These are phyloP conservation scores for Priceomyces castillae DNA, from an alignment of 805 yeast species.

Conservation along the genomic window DNA sequence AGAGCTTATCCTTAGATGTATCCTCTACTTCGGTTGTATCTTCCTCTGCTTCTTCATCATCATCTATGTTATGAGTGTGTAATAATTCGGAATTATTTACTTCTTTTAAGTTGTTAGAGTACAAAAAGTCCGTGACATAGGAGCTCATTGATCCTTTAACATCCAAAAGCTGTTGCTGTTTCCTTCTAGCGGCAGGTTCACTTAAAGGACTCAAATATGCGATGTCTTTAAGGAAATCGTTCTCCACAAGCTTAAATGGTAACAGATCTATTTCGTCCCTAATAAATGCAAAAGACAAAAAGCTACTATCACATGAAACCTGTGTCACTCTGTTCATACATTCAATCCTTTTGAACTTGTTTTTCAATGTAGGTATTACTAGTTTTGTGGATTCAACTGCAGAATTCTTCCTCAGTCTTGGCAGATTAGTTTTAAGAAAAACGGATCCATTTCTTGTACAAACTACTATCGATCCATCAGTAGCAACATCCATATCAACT, in stretches of 20 bases:
- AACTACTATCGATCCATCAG: slow-evolving; percentile 66
- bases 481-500: slow-evolving; percentile 63
- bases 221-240: slow-evolving; percentile 52
- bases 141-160: slow-evolving; percentile 24
- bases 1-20: slow-evolving; percentile 18
- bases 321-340: slow-evolving; percentile 54
- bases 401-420: slow-evolving; percentile 29
- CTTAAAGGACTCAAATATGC: slow-evolving; percentile 50
- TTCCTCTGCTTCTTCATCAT: slow-evolving; percentile 11
- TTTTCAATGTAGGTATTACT: slow-evolving; percentile 26
- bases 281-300: slow-evolving; percentile 64
- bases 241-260: slow-evolving; percentile 50
- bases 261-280: slow-evolving; percentile 60
- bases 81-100: not conserved
- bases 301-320: slow-evolving; percentile 65
- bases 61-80: slow-evolving; percentile 5
- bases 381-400: slow-evolving; percentile 25
- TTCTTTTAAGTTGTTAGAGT: slow-evolving; percentile 14
- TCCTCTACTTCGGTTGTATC: slow-evolving; percentile 8
- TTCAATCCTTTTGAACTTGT: slow-evolving; percentile 55
- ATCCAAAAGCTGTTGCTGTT: slow-evolving; percentile 42
- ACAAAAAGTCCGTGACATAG: slow-evolving; percentile 29
- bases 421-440: slow-evolving; percentile 39
- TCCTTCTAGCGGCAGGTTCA: slow-evolving; percentile 30
- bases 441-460: slow-evolving; percentile 70